Conservation (phyloP, 306 rosid genomes). For the Citrullus amarus region DNA sequence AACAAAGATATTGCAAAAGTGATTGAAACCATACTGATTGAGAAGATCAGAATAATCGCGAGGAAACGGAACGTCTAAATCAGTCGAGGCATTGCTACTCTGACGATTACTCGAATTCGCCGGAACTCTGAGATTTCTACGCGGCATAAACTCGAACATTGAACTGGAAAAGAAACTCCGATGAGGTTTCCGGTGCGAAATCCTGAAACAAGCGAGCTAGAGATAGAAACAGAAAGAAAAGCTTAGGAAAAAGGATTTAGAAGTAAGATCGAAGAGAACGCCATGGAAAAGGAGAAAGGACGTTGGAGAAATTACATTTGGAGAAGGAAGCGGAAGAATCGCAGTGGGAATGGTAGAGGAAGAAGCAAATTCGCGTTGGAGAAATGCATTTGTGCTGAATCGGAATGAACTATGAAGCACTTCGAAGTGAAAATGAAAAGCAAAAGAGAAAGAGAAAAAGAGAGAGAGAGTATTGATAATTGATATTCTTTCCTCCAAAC, state of each 20-base stretch:
- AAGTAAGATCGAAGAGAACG: neutral
- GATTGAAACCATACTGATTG: conserved; percentile 39
- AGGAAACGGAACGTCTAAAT: conserved; percentile 51
- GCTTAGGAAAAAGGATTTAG: neutral
- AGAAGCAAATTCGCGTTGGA: conserved; percentile 17
- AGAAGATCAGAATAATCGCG: conserved; percentile 71
- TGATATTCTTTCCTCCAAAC: conserved; percentile 6
- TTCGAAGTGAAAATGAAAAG: neutral
- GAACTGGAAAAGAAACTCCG: conserved; percentile 16
- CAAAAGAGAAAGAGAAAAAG: neutral
- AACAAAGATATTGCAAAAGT: neutral
- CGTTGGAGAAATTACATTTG: conserved; percentile 14
- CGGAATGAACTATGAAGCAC: neutral
- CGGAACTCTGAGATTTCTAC: conserved; percentile 12
- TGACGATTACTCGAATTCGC: conserved; percentile 31
- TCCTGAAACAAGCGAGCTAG: conserved; percentile 24
- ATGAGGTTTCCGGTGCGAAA: conserved; percentile 12
- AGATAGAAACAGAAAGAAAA: neutral
- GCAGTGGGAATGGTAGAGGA: conserved; percentile 22
- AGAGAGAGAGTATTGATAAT: neutral
- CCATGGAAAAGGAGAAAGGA: neutral
- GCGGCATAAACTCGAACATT: conserved; percentile 6
- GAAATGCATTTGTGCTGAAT: conserved; percentile 26
- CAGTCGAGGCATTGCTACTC: conserved; percentile 29
- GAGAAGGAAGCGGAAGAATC: conserved; percentile 25